Evolutionary conservation across 495 filamentous ascomycete species (phyloP).

Genomic region (Lineolata rhizophorae): DNA sequence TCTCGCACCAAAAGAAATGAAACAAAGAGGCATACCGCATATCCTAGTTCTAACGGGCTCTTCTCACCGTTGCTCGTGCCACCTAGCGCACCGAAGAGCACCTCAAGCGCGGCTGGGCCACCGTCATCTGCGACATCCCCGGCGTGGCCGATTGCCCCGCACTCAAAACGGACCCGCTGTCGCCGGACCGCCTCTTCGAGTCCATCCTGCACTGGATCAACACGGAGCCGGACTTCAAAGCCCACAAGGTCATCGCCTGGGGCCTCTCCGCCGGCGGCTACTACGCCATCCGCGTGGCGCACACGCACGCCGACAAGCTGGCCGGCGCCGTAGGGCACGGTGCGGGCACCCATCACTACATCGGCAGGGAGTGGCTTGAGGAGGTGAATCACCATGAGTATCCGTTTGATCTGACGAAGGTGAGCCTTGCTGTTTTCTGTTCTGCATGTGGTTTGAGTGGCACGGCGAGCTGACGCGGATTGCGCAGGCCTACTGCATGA

Average conservation of each 20-base stretch:
- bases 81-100: constrained; percentile 40
- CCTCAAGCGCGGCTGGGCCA: constrained; percentile 39
- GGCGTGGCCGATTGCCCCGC: constrained; percentile 59
- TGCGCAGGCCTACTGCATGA: constrained; percentile 16
- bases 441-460: constrained; percentile 7
- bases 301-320: constrained; percentile 37
- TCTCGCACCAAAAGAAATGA: too few species aligned
- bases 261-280: constrained; percentile 52
- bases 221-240: constrained; percentile 29
- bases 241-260: constrained; percentile 42
- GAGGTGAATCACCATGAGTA: constrained; percentile 50
- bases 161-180: constrained; percentile 28
- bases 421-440: not conserved
- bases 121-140: constrained; percentile 48
- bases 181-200: constrained; percentile 33
- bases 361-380: constrained; percentile 39
- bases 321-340: constrained; percentile 43
- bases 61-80: too few species aligned
- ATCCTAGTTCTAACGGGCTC: too few species aligned
- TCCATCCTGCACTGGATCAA: constrained; percentile 46
- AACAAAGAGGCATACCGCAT: too few species aligned
- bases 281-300: constrained; percentile 50
- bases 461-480: too few species aligned
- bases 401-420: constrained; percentile 30
- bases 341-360: constrained; percentile 48